These are phyloP conservation scores for Phytophthora capsici DNA, from an alignment of 352 stramenopile species.

Conservation along the genomic window DNA sequence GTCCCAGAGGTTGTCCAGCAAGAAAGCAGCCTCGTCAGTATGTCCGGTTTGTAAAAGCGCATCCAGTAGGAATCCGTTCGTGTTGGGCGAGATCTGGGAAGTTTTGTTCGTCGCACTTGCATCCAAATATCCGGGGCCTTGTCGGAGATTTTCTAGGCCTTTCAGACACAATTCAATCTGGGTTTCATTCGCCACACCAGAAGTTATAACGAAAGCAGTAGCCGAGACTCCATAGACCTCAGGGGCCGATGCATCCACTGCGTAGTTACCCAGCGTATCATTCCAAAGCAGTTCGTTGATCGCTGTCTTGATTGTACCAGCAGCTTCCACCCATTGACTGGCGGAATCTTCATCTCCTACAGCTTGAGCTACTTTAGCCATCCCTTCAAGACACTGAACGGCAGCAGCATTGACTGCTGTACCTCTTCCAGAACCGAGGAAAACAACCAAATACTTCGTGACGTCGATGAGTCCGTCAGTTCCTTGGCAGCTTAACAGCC, in stretches of 20 bases:
- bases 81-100: conserved; percentile 36
- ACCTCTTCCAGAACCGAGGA: too few relatives aligned
- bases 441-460: too few relatives aligned
- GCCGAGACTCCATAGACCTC: conserved; percentile 32
- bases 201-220: conserved; percentile 33
- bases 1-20: conserved; percentile 43
- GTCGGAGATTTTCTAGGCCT: conserved; percentile 26
- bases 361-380: conserved; percentile 25
- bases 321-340: conserved; percentile 22
- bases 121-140: conserved; percentile 37
- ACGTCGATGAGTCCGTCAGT: conserved; percentile 20
- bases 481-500: conserved; percentile 26
- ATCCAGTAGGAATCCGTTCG: conserved; percentile 37
- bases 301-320: conserved; percentile 24
- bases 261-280: conserved; percentile 30
- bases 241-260: conserved; percentile 17
- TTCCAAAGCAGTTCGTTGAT: conserved; percentile 42
- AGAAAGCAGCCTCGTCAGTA: conserved; percentile 23
- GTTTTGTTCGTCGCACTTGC: conserved; percentile 21
- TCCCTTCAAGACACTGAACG: conserved; percentile 34
- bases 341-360: conserved; percentile 27
- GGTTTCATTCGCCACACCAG: conserved; percentile 34
- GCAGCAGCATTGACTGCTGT: conserved; percentile 1
- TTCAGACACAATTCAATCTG: conserved; percentile 28
- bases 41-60: conserved; percentile 26